Evolutionary conservation across 805 yeast species (phyloP).

Genomic region (Nakazawaea sp.): DNA sequence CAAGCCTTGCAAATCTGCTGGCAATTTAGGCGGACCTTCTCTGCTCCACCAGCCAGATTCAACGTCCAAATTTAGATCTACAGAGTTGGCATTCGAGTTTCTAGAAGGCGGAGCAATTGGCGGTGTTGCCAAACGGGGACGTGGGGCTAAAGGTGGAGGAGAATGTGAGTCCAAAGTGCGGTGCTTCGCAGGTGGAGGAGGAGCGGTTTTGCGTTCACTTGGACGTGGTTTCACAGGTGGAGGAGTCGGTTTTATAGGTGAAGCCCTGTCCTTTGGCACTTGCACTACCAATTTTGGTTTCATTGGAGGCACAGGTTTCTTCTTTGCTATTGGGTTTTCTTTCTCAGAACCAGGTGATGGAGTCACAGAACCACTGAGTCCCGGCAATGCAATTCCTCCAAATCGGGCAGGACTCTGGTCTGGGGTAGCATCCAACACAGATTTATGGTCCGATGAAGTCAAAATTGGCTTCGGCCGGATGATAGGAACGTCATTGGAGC

Average conservation of each 20-base stretch:
- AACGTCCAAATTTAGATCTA: conserved; percentile 29
- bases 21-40: conserved; percentile 24
- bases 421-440: too few species aligned
- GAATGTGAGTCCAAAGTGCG: background rate
- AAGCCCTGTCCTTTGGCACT: too few species aligned
- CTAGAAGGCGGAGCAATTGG: background rate
- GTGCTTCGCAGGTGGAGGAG: background rate
- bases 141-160: background rate
- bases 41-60: conserved; percentile 40
- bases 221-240: background rate
- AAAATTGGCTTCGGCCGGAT: too few species aligned
- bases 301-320: too few species aligned
- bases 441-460: too few species aligned
- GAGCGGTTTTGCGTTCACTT: background rate
- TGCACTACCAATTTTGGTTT: background rate
- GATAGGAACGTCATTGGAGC: too few species aligned
- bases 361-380: too few species aligned
- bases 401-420: too few species aligned
- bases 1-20: conserved; percentile 29
- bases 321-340: too few species aligned
- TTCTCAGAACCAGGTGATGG: too few species aligned
- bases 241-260: background rate
- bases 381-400: too few species aligned
- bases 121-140: background rate
- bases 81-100: background rate